Evolutionary conservation across 202 grass and related monocot genomes (phyloP).

Genomic region (Zizania palustris): DNA sequence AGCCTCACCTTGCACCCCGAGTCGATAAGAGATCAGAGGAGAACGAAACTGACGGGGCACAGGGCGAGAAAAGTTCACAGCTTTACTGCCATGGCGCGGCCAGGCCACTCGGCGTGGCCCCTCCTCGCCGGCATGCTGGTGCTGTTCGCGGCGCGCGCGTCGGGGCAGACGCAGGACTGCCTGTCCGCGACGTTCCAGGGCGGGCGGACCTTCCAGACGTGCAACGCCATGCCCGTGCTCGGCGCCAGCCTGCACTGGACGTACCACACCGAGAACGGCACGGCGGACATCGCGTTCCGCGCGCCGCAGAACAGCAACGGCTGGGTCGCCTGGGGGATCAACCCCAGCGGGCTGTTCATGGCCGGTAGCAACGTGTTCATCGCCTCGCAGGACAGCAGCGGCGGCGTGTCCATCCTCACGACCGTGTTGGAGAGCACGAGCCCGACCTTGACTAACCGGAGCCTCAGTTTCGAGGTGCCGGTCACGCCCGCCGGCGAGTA

Average conservation of each 20-base stretch:
- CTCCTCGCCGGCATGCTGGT: constrained; percentile 8
- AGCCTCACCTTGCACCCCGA: neutral
- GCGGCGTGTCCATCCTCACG: constrained; percentile 37
- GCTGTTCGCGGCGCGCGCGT: constrained; percentile 31
- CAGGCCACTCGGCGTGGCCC: constrained; percentile 33
- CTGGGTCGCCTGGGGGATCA: constrained; percentile 87
- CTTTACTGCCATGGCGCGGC: constrained; percentile 35
- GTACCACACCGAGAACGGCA: constrained; percentile 65
- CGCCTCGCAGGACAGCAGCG: constrained; percentile 49
- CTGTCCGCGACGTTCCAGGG: constrained; percentile 43
- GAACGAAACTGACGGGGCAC: neutral
- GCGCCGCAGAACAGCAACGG: constrained; percentile 17
- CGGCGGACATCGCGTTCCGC: constrained; percentile 75
- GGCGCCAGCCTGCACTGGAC: constrained; percentile 76
- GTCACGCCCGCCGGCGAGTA: constrained; percentile 44
- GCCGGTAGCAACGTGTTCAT: constrained; percentile 54
- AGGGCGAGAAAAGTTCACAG: neutral
- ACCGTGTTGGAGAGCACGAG: neutral
- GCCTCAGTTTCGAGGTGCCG: constrained; percentile 41
- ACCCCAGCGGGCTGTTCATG: constrained; percentile 40
- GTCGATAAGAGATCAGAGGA: neutral
- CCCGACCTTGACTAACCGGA: neutral
- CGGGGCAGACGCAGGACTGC: constrained; percentile 68
- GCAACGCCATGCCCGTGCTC: constrained; percentile 55
- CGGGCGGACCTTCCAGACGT: constrained; percentile 45